These are phyloP conservation scores for Cyclotella baltica DNA, from an alignment of 108 stramenopile species.

Conservation along the genomic window DNA sequence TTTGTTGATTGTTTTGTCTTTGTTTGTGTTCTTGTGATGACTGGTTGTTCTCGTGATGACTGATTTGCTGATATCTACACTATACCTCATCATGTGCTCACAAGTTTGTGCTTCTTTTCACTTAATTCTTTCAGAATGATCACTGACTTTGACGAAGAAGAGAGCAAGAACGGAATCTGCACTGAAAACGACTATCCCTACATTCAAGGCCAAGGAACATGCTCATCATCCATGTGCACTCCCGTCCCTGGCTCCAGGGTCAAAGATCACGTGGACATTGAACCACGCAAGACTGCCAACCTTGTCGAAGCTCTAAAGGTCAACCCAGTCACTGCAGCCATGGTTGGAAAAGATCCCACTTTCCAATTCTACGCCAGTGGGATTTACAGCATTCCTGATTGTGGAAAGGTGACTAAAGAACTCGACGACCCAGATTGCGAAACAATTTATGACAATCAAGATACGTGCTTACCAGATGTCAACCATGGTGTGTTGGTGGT, in stretches of 20 bases:
- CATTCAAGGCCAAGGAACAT: conserved; percentile 58
- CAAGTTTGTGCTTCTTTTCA: neutral
- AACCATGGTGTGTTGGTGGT: conserved; percentile 97
- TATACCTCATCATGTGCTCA: conserved; percentile 4
- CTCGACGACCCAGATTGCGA: conserved; percentile 21
- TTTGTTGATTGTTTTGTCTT: neutral
- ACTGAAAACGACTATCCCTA: conserved; percentile 95
- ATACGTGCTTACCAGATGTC: conserved; percentile 72
- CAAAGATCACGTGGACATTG: conserved; percentile 85
- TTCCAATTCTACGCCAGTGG: conserved; percentile 97
- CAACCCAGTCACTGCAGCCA: conserved; percentile 85
- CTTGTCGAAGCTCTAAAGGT: conserved; percentile 75
- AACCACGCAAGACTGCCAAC: conserved; percentile 69
- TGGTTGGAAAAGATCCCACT: conserved; percentile 79
- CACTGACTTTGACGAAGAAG: conserved; percentile 93
- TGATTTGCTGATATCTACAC: neutral
- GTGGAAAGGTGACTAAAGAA: conserved; percentile 58
- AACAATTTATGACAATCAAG: conserved; percentile 44
- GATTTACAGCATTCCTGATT: conserved; percentile 81
- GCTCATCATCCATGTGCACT: conserved; percentile 72
- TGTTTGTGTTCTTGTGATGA: neutral
- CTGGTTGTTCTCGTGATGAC: neutral
- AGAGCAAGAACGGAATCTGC: conserved; percentile 80
- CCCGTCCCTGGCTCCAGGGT: conserved; percentile 79
- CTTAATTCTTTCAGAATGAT: conserved; percentile 75